Base-by-base conservation (phyloP, 805 yeast species). In the Dipodascus albidus region DNA sequence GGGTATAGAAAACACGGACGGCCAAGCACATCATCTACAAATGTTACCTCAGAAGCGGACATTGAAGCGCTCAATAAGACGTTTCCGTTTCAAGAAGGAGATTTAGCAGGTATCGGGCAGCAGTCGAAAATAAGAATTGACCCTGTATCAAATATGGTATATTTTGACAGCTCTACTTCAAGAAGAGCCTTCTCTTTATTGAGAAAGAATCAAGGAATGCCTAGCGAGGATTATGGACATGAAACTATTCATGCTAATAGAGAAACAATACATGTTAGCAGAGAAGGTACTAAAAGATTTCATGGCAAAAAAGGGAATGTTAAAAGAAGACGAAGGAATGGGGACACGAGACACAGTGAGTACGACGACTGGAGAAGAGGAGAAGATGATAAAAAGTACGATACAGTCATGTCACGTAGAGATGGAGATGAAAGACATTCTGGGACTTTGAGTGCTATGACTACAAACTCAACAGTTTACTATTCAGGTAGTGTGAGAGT, bases 101-200 rank as follows among this genome's bases (percentile, higher is more conserved):
- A 38, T 14, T 14, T 38, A 19, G 44, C 44, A 14, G 44, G 44
- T 11, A 14, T 38, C n/a, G 44, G 20, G 9, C 44, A 38, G 15
- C 44, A 38, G 44, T n/a, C 44, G 3, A 38, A 38, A 38, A 38
- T 38, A n/a, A 38, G 44, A 38, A 38, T 38, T 38, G 44, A 38
- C n/a, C 44, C 44, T 4, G 20, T 38, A n/a, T n/a, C 44, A 4
- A 38, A 38, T 38, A 38, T 38, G 44, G 44, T 38, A 8, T 38
- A 38, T 14, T 38, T 38, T 38, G 44, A 38, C n/a, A 38, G 20
- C 20, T 38, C 44, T 14, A 14, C 44, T 4, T 38, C 44, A 3
- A 14, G 44, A n/a, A 38, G 44, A 38, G 44, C 44, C 9, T 38
- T 38, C n/a, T 38, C 44, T 6, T n/a, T 38, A 17, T 19, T 38